phyloP scores from a whole-genome alignment of 2,329 filamentous ascomycete genomes.

The Neonectria sp. region DNA sequence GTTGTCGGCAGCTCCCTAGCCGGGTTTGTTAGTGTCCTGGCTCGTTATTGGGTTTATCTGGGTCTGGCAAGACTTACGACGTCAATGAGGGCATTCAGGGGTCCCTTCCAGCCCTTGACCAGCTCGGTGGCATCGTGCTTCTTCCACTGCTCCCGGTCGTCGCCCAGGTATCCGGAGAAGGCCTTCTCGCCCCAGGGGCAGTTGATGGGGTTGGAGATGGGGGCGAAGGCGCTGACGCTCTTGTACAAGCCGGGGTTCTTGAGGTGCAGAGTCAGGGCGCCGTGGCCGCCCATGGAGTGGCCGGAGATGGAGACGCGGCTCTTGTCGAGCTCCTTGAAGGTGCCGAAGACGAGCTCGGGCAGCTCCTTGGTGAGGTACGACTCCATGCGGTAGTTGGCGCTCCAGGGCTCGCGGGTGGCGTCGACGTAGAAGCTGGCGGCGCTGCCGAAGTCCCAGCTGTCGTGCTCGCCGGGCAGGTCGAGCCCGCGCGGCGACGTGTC shows the following conservation, averaged over 20 bases:
- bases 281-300: conserved; percentile 98
- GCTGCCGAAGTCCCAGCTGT: conserved; percentile 90
- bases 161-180: conserved; percentile 91
- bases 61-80: conserved; percentile 72
- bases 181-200: conserved; percentile 98
- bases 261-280: conserved; percentile 91
- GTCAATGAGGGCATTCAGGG: conserved; percentile 87
- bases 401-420: conserved; percentile 82
- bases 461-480: conserved; percentile 86
- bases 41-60: not conserved
- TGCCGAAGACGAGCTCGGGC: conserved; percentile 80
- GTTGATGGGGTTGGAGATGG: conserved; percentile 87
- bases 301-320: conserved; percentile 86
- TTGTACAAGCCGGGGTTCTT: conserved; percentile 93
- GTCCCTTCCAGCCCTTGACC: conserved; percentile 79
- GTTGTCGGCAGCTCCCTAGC: conserved; percentile 89
- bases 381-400: conserved; percentile 92
- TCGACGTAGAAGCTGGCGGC: conserved; percentile 97
- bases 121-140: conserved; percentile 94
- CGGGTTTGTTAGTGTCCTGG: not conserved
- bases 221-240: conserved; percentile 91
- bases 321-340: conserved; percentile 80
- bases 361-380: conserved; percentile 91
- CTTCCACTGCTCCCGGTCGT: conserved; percentile 83
- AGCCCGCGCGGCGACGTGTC: conserved; percentile 94